phyloP scores from a whole-genome alignment of 306 rosid species.

The Notholithocarpus densiflorus region DNA sequence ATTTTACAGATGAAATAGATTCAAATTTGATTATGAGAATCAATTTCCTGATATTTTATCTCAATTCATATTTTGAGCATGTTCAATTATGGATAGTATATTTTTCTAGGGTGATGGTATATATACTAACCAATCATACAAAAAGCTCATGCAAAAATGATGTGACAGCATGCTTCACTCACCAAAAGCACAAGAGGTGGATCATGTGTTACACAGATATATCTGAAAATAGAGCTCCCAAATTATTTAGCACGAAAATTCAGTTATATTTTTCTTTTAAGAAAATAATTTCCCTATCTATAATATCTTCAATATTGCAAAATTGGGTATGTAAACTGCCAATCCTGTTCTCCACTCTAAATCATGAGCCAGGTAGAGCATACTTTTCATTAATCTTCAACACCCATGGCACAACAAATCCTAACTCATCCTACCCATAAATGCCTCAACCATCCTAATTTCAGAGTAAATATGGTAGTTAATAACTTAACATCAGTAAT shows the following conservation, averaged over 20 bases:
- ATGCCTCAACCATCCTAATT: neutral
- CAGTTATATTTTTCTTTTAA: neutral
- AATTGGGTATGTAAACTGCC: neutral
- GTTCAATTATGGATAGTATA: neutral
- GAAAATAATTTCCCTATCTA: neutral
- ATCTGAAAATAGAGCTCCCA: neutral
- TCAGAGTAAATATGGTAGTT: neutral
- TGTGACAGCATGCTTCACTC: neutral
- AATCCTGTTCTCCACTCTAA: neutral
- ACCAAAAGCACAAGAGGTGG: neutral
- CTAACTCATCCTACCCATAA: neutral
- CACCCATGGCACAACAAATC: neutral
- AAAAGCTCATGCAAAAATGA: neutral
- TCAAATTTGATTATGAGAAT: neutral
- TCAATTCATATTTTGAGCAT: neutral
- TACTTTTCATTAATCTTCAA: neutral
- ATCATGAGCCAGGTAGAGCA: neutral
- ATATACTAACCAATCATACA: neutral
- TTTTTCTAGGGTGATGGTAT: neutral
- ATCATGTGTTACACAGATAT: neutral
- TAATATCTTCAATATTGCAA: neutral
- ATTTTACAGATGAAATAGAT: neutral
- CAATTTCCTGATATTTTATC: neutral
- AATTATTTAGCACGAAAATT: neutral
- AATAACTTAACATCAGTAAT: neutral